These are phyloP conservation scores for Vigna angularis DNA, from an alignment of 306 rosid genomes.

Conservation along the genomic window DNA sequence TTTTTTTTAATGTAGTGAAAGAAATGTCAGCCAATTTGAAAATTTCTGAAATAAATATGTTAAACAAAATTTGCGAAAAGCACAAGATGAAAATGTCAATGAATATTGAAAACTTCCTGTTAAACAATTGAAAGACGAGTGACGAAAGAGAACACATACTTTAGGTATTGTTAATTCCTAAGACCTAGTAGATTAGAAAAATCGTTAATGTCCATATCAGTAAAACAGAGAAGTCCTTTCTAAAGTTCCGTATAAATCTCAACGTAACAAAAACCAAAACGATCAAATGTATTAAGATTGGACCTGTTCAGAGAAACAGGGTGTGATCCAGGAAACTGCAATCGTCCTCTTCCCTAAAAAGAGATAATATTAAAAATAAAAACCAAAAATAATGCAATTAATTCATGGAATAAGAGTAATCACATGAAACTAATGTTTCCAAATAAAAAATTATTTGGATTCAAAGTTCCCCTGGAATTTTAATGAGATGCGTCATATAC, in stretches of 20 bases:
- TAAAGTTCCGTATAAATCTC: conserved; percentile 6
- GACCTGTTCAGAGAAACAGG: conserved; percentile 98
- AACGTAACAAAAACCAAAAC: conserved; percentile 31
- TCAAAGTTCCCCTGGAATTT: conserved; percentile 23
- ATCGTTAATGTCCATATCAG: conserved; percentile 7
- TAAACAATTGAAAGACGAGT: conserved; percentile 11
- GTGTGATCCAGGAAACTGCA: conserved; percentile 94
- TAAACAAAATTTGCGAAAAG: conserved; percentile 23
- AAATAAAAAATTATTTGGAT: conserved; percentile 27
- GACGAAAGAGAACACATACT: conserved; percentile 11
- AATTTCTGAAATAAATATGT: conserved; percentile 1
- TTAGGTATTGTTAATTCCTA: conserved; percentile 30
- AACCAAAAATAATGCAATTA: conserved; percentile 30
- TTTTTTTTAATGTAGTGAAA: conserved; percentile 21
- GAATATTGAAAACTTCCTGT: conserved; percentile 11
- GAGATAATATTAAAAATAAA: conserved; percentile 33
- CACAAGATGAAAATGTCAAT: conserved; percentile 34
- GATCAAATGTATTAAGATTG: conserved; percentile 27
- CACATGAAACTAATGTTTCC: conserved; percentile 4
- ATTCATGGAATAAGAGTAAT: conserved; percentile 28
- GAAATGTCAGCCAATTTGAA: conserved; percentile 5
- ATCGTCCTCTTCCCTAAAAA: conserved; percentile 73
- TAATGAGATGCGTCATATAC: background rate
- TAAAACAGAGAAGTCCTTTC: conserved; percentile 29
- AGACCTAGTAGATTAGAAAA: conserved; percentile 5